Evolutionary conservation across 345 rosid species (phyloP).

Genomic region (Sonneratia caseolaris): DNA sequence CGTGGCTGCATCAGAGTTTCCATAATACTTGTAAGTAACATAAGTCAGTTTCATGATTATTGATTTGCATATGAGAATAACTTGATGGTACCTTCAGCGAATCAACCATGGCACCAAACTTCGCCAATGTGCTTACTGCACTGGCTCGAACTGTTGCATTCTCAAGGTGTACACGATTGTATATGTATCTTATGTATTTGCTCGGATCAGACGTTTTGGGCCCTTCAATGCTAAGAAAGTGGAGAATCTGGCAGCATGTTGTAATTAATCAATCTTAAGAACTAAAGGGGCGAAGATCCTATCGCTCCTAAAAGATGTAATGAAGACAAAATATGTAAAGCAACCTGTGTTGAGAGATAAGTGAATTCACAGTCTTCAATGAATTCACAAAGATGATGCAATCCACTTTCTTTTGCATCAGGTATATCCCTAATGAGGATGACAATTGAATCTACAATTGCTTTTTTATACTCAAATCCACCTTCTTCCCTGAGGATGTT

Average conservation of each 20-base stretch:
- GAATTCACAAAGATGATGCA: conserved; percentile 97
- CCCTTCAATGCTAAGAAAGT: conserved; percentile 94
- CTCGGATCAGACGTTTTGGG: conserved; percentile 92
- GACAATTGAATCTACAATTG: conserved; percentile 94
- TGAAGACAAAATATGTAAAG: neutral
- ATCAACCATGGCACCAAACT: conserved; percentile 92
- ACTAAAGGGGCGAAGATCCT: neutral
- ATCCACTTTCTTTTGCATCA: conserved; percentile 92
- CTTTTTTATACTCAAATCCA: conserved; percentile 96
- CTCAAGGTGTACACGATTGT: conserved; percentile 97
- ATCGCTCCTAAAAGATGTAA: neutral
- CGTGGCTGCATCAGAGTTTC: conserved; percentile 53
- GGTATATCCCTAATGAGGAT: conserved; percentile 96
- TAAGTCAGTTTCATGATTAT: neutral
- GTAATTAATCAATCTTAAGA: neutral
- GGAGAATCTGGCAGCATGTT: conserved; percentile 54
- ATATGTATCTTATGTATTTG: conserved; percentile 91
- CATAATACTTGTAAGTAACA: neutral
- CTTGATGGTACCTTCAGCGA: conserved; percentile 52
- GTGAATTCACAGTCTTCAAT: conserved; percentile 99
- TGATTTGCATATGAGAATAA: neutral
- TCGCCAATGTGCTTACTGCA: conserved; percentile 92
- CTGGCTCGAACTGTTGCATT: conserved; percentile 97
- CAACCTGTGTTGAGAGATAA: conserved; percentile 93
- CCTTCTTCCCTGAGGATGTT: conserved; percentile 99